phyloP scores from a whole-genome alignment of 2,329 filamentous ascomycete genomes.

The Cyphellophora europaea region DNA sequence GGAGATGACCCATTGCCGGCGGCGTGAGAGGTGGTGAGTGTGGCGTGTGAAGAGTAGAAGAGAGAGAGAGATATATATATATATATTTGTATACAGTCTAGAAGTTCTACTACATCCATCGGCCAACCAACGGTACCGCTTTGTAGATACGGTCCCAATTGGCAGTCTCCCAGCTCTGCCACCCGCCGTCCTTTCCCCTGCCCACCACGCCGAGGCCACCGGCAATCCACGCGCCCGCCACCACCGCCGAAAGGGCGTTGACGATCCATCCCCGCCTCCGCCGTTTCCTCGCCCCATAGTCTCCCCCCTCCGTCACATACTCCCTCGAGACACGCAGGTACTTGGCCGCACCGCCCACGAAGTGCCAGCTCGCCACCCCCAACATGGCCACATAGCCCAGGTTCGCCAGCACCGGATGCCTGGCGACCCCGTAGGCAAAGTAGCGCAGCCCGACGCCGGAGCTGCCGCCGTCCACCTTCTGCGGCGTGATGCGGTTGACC shows the following conservation, averaged over 20 bases:
- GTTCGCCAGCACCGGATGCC: slow-evolving; percentile 58
- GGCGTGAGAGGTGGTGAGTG: no score
- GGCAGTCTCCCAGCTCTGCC: slow-evolving; percentile 66
- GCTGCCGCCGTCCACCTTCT: slow-evolving; percentile 70
- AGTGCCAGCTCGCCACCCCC: slow-evolving; percentile 60
- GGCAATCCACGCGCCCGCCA: slow-evolving; percentile 66
- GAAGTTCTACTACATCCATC: slow-evolving; percentile 39
- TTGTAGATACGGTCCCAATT: slow-evolving; percentile 68
- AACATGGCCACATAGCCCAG: slow-evolving; percentile 62
- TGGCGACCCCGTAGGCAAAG: slow-evolving; percentile 74
- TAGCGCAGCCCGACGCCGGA: slow-evolving; percentile 79
- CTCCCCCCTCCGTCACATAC: slow-evolving; percentile 35
- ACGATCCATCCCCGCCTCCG: slow-evolving; percentile 62
- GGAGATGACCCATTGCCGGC: slow-evolving; percentile 12
- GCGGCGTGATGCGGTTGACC: slow-evolving; percentile 66
- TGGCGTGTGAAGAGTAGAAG: no score
- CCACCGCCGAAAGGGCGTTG: slow-evolving; percentile 51
- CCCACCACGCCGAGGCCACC: slow-evolving; percentile 74
- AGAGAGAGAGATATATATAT: no score
- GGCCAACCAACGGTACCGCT: slow-evolving; percentile 47
- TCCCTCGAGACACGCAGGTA: slow-evolving; percentile 62
- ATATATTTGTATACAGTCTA: no score
- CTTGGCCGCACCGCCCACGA: slow-evolving; percentile 75
- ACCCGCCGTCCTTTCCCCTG: slow-evolving; percentile 50
- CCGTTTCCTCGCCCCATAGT: slow-evolving; percentile 31